Percentiles rank a stretch among this genome's conserved stretches.
Conservation (phyloP, 306 rosid genomes). For the Prinsepia uniflora region DNA sequence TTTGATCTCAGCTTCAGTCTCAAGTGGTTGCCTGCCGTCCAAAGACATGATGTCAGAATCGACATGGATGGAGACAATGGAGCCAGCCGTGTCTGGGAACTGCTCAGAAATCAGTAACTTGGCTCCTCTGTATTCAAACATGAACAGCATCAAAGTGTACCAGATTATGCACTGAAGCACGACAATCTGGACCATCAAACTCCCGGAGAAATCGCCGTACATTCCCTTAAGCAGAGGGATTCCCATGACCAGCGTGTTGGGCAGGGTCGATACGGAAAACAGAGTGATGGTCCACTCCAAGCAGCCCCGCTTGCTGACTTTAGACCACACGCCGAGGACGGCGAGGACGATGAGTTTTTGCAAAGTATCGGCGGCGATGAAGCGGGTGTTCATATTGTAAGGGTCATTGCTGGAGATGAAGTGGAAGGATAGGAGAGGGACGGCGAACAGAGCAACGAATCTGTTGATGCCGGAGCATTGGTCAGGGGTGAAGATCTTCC, state of each 20-base stretch:
- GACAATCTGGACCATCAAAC: conserved; percentile 83
- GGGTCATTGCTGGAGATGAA: conserved; percentile 82
- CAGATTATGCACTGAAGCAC: conserved; percentile 90
- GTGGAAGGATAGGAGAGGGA: conserved; percentile 82
- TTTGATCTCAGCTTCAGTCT: conserved; percentile 67
- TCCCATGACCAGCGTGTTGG: conserved; percentile 89
- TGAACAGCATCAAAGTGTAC: conserved; percentile 77
- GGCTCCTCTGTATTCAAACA: conserved; percentile 81
- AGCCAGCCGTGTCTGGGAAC: conserved; percentile 77
- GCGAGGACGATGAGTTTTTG: conserved; percentile 66
- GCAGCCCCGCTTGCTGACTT: conserved; percentile 55
- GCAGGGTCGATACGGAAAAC: conserved; percentile 76
- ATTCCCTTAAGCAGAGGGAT: conserved; percentile 78
- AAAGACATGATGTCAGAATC: conserved; percentile 81
- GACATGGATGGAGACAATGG: conserved; percentile 83
- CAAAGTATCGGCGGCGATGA: conserved; percentile 81
- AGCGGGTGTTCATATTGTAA: conserved; percentile 69
- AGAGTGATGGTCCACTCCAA: conserved; percentile 84
- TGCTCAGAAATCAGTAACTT: conserved; percentile 70
- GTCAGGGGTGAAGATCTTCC: conserved; percentile 89
- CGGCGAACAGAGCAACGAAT: conserved; percentile 85
- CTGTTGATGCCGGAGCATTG: conserved; percentile 94
- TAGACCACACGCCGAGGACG: conserved; percentile 50
- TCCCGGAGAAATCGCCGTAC: conserved; percentile 81
- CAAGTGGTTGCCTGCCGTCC: conserved; percentile 64